Base-by-base conservation (phyloP, 371 early-diverging fungal species). In the Paraphysoderma sedebokerense region DNA sequence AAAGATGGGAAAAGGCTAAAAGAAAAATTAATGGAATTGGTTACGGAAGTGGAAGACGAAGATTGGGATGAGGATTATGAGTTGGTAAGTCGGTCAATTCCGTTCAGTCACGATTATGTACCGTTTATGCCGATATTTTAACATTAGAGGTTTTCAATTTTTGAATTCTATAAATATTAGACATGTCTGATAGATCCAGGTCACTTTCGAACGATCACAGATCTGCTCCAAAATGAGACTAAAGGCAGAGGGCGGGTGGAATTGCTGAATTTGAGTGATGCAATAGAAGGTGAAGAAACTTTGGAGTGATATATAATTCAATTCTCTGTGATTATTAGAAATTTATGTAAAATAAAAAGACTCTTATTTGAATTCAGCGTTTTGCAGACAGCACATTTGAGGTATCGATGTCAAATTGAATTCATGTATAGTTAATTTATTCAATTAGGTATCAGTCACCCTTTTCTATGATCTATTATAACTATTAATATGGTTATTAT, bases 151-250 rank as follows among this genome's bases (percentile, higher is more conserved):
- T 5, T n/a, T 12, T n/a, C n/a, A n/a, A n/a, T n/a, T n/a, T 29
- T 32, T 15, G 23, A 38, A 7, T 45, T 47, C n/a, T 29, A 44
- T 29, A n/a, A 32, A 13, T 19, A 40, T 36, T 50, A 87, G 87
- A 66, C 77, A 35, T 76, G 81, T 44, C 55, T 85, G 47, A 81
- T 92, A 47, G 92, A 93, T 65, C 98, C 98, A 2, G 95, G 98
- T 39, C 78, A 89, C 52, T 92, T 83, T 61, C 68, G 90, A 36
- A 59, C 59, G 2, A 70, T 97, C 33, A 76, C 68, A 33, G 92
- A 92, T 33, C 54, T 87, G 44, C 53, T 96, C 51, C 73, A 77
- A 47, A 54, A 63, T 8, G 91, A 90, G 55, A 77, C 83, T 24
- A 87, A 80, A 52, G 93, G 91, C 41, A 72, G 79, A 38, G 92